Conservation (phyloP, 805 yeast species). For the Candida jianshihensis region DNA sequence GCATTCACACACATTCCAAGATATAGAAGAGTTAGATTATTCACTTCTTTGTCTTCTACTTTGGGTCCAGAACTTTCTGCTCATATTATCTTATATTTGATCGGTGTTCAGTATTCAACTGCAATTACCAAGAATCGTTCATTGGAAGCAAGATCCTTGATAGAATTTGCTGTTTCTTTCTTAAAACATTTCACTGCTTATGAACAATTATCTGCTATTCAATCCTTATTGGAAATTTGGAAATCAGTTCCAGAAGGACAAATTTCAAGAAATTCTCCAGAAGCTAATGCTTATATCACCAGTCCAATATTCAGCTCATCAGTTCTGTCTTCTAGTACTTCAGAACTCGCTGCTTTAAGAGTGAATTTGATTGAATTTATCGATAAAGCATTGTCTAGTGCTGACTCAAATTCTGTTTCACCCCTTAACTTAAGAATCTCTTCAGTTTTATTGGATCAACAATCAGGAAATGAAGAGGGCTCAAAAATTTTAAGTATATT, state of each 20-base stretch:
- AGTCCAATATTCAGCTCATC: conserved; percentile 62
- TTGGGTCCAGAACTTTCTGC: conserved; percentile 62
- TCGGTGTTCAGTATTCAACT: conserved; percentile 71
- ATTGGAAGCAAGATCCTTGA: conserved; percentile 58
- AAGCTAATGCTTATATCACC: conserved; percentile 31
- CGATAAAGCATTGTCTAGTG: conserved; percentile 31
- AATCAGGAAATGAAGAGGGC: conserved; percentile 9
- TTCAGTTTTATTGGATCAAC: conserved; percentile 38
- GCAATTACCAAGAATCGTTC: conserved; percentile 47
- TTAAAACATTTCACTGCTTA: conserved; percentile 58
- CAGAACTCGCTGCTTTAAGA: conserved; percentile 44
- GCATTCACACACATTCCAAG: conserved; percentile 95
- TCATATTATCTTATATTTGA: conserved; percentile 65
- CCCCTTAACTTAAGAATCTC: conserved; percentile 51
- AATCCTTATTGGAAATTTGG: conserved; percentile 47
- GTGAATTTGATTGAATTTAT: conserved; percentile 50
- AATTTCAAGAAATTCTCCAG: conserved; percentile 9
- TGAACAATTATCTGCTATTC: conserved; percentile 57
- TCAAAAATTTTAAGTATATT: conserved; percentile 10
- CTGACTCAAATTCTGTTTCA: conserved; percentile 33
- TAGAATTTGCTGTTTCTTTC: conserved; percentile 69
- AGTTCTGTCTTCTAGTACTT: conserved; percentile 40
- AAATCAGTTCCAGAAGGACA: conserved; percentile 30
- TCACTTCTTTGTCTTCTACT: conserved; percentile 69
- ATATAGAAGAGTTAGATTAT: conserved; percentile 86